These are phyloP conservation scores for Lablab purpureus DNA, from an alignment of 306 rosid genomes.

Conservation along the genomic window DNA sequence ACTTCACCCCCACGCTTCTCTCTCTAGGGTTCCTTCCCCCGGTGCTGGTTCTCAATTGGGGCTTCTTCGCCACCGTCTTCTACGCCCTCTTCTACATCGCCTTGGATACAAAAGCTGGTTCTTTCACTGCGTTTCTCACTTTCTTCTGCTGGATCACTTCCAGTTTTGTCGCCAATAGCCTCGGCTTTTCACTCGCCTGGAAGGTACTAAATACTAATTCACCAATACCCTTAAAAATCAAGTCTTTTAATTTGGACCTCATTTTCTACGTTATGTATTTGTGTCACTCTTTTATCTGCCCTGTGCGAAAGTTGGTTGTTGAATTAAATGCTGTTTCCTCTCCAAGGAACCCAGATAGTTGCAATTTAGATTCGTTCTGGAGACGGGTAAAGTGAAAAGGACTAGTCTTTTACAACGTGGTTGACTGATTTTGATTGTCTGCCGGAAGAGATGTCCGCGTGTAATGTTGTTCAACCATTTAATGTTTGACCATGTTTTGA, in stretches of 20 bases:
- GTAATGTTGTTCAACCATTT: too few species aligned
- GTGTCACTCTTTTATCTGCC: not conserved
- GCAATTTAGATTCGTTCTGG: not conserved
- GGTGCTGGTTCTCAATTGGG: constrained; percentile 61
- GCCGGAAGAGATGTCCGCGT: not conserved
- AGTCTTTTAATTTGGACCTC: not conserved
- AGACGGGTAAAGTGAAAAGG: not conserved
- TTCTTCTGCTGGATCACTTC: constrained; percentile 70
- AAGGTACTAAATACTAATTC: constrained; percentile 53
- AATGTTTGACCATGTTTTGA: not conserved
- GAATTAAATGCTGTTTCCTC: not conserved
- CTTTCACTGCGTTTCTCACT: constrained; percentile 71
- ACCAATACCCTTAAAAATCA: too few species aligned
- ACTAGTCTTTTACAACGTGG: not conserved
- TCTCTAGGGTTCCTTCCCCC: constrained; percentile 42
- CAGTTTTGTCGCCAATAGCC: constrained; percentile 57
- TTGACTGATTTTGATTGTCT: not conserved
- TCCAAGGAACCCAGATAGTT: not conserved
- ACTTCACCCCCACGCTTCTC: constrained; percentile 72
- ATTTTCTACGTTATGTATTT: not conserved
- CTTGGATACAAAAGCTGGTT: constrained; percentile 77
- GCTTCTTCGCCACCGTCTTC: constrained; percentile 64
- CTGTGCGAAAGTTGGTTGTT: not conserved
- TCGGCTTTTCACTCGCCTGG: constrained; percentile 71
- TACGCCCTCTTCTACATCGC: constrained; percentile 63